A percentile compares a stretch with the other conserved stretches of the same genome.
phyloP scores from a whole-genome alignment of 1,284 basidiomycete genomes.

The Naganishia sp. region DNA sequence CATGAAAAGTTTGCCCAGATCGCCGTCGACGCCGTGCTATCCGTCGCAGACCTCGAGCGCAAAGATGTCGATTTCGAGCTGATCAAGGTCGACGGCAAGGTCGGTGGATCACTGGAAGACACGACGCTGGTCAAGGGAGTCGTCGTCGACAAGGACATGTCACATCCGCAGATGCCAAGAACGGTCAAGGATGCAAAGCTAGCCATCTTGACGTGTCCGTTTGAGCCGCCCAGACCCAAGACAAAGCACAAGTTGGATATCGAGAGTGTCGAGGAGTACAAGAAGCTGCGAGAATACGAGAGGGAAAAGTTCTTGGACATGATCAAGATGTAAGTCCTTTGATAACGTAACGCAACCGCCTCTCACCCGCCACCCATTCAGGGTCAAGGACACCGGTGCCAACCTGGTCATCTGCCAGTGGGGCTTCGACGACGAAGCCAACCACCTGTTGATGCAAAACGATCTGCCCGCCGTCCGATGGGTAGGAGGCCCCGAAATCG shows the following conservation, averaged over 20 bases:
- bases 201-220: constrained; percentile 97
- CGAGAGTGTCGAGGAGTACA: constrained; percentile 96
- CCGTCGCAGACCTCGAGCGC: constrained; percentile 91
- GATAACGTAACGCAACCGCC: not conserved
- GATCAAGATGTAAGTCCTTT: constrained; percentile 67
- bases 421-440: constrained; percentile 99
- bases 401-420: constrained; percentile 99
- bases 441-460: constrained; percentile 96
- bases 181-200: constrained; percentile 84
- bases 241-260: constrained; percentile 99
- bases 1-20: constrained; percentile 94
- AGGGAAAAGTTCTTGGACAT: constrained; percentile 94
- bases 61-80: constrained; percentile 97
- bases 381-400: constrained; percentile 96
- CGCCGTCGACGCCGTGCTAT: constrained; percentile 93
- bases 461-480: constrained; percentile 96
- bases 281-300: constrained; percentile 91
- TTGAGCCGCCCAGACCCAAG: constrained; percentile 97
- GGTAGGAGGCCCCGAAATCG: constrained; percentile 99
- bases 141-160: constrained; percentile 98
- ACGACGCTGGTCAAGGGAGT: constrained; percentile 77
- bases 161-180: constrained; percentile 96
- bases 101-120: constrained; percentile 94
- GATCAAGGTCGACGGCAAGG: constrained; percentile 99
- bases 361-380: constrained; percentile 36